phyloP scores from a whole-genome alignment of 177 flowering plant genomes.

The Vitis hybrid region DNA sequence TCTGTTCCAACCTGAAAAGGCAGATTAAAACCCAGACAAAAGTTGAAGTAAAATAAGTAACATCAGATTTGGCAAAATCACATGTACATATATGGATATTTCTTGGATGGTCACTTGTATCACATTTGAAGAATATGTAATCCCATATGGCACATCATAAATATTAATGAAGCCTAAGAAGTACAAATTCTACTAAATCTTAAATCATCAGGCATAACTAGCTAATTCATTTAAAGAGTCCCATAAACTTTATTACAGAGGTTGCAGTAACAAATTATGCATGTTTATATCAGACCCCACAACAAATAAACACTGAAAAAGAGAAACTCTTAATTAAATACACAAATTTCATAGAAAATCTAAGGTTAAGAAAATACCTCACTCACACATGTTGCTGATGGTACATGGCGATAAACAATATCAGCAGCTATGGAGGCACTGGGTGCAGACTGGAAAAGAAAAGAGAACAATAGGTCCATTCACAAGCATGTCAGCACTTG shows the following conservation, averaged over 20 bases:
- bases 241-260: not conserved
- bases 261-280: not conserved
- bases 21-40: constrained; percentile 9
- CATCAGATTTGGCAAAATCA: not conserved
- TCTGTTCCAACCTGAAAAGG: constrained; percentile 84
- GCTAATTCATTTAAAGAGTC: not conserved
- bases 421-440: constrained; percentile 75
- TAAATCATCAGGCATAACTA: not conserved
- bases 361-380: constrained; percentile 52
- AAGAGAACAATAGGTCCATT: constrained; percentile 10
- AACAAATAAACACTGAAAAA: not conserved
- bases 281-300: not conserved
- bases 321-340: constrained; percentile 2
- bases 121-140: not conserved
- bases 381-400: constrained; percentile 84
- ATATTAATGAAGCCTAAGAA: not conserved
- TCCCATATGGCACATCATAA: too few relatives aligned
- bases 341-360: not conserved
- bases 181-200: not conserved
- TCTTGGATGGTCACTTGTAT: not conserved
- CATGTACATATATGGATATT: not conserved
- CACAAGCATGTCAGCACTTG: not conserved
- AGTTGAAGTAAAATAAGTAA: not conserved
- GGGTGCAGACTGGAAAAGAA: constrained; percentile 60
- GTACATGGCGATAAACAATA: constrained; percentile 86